A percentile compares a stretch with the other conserved stretches of the same genome.
These are phyloP conservation scores for Cicer cuneatum DNA, from an alignment of 306 rosid species.

Conservation along the genomic window DNA sequence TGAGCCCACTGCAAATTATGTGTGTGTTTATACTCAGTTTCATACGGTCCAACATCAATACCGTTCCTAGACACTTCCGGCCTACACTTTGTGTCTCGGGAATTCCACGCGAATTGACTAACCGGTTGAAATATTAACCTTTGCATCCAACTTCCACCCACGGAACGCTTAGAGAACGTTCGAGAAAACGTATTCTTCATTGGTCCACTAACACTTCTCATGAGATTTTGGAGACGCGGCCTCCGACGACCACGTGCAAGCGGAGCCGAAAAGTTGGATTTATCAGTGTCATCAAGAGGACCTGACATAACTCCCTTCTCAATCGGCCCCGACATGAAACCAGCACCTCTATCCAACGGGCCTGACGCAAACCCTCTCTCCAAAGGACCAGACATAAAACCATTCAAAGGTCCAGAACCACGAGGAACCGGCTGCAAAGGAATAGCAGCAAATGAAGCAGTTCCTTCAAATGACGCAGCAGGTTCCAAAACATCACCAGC, in stretches of 20 bases:
- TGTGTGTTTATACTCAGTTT: conserved; percentile 56
- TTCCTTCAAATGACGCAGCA: conserved; percentile 72
- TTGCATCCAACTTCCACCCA: conserved; percentile 64
- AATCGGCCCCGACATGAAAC: conserved; percentile 73
- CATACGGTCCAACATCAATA: conserved; percentile 51
- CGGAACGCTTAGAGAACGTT: conserved; percentile 63
- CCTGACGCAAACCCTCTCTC: conserved; percentile 66
- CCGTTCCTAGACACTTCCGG: conserved; percentile 53
- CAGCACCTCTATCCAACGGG: conserved; percentile 65
- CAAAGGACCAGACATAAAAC: conserved; percentile 77
- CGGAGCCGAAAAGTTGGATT: conserved; percentile 69
- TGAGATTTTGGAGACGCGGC: conserved; percentile 61
- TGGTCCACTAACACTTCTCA: conserved; percentile 78
- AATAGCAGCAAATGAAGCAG: conserved; percentile 68
- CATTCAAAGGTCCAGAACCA: conserved; percentile 64
- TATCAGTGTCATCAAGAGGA: conserved; percentile 68
- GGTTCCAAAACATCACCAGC: conserved; percentile 62
- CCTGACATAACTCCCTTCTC: conserved; percentile 77
- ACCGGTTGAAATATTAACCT: conserved; percentile 62
- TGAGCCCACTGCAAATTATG: conserved; percentile 81
- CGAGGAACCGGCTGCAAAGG: conserved; percentile 80
- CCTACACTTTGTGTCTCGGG: conserved; percentile 62
- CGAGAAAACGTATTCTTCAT: conserved; percentile 66
- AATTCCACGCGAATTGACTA: conserved; percentile 63
- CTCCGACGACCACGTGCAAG: conserved; percentile 60